Evolutionary conservation across 192 early-diverging fungal genomes (phyloP).

Genomic region (Rhizophagus sp.): DNA sequence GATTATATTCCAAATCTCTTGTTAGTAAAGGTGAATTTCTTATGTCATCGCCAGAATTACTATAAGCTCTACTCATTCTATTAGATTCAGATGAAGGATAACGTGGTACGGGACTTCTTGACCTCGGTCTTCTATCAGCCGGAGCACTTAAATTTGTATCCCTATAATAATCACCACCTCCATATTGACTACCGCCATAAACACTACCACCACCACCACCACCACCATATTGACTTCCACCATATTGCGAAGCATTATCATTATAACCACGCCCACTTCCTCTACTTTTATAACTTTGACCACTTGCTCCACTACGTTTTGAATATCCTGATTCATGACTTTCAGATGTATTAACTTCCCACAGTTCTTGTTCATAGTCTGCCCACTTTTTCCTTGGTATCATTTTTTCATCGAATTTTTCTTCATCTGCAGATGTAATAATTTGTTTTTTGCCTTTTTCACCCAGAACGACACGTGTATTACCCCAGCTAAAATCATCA

Average conservation of each 20-base stretch:
- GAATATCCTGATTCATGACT: conserved; percentile 41
- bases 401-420: conserved; percentile 82
- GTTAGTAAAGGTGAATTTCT: conserved; percentile 25
- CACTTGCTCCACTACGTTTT: conserved; percentile 41
- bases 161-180: conserved; percentile 27
- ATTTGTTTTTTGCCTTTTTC: conserved; percentile 62
- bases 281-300: conserved; percentile 40
- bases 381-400: conserved; percentile 88
- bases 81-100: conserved; percentile 8
- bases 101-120: conserved; percentile 15
- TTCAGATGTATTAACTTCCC: conserved; percentile 60
- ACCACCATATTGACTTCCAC: conserved; percentile 29
- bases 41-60: conserved; percentile 18
- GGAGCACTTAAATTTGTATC: conserved; percentile 32
- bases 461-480: conserved; percentile 84
- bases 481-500: conserved; percentile 99
- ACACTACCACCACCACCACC: conserved; percentile 22
- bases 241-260: not conserved
- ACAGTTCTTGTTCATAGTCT: conserved; percentile 80
- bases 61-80: conserved; percentile 6
- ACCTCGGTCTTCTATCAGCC: not conserved
- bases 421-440: conserved; percentile 62
- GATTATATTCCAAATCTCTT: not conserved
- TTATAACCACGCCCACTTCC: not conserved
- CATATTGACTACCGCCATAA: conserved; percentile 28